Evolutionary conservation across 2,329 filamentous ascomycete genomes (phyloP), one percentile per base, ranked within the genome.

Genomic region (Phaeophleospora eucalypticola): DNA sequence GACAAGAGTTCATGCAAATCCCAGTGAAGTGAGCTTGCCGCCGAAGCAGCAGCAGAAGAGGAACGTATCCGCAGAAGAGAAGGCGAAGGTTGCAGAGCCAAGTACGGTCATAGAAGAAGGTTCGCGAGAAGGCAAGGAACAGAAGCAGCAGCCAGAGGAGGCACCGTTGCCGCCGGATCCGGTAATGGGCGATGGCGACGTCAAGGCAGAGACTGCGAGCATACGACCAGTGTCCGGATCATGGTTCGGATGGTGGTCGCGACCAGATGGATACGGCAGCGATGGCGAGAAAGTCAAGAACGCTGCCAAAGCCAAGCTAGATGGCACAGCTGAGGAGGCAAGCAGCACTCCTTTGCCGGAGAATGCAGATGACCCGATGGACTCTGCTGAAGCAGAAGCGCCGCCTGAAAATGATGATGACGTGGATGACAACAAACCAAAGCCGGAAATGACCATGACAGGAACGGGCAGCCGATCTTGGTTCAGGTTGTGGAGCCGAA

Each of bases 191-290:
- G 53, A 59, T 21, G 44, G 48, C 34, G 54, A 49, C 36, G 40
- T 43, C 16, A 53, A 60, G 39, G 56, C 57, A 10, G 57, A 58
- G 27, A 49, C 49, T n/a, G 47, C 47, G 35, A 55, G 52, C 32
- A 39, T 48, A 38, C 52, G 52, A 32, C 58, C 56, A 32, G 53
- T 60, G 34, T 53, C 55, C 0, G 58, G 55, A 48, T 62, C 64
- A 10, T 75, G 72, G 72, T 68, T 69, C 33, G 70, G 71, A 17
- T 76, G 73, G 73, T 76, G 73, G 73, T 75, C 73, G 12, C 59
- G 71, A 21, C 73, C 73, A 4, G 73, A 76, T 54, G 72, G 68
- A 1, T 73, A 74, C 46, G 56, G 53, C 18, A 61, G 58, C 33
- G 61, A 65, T 21, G 47, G 60, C 14, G 69, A 72, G n/a, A 60